Conservation (phyloP, 306 rosid species). For the Casuarina cunninghamiana region DNA sequence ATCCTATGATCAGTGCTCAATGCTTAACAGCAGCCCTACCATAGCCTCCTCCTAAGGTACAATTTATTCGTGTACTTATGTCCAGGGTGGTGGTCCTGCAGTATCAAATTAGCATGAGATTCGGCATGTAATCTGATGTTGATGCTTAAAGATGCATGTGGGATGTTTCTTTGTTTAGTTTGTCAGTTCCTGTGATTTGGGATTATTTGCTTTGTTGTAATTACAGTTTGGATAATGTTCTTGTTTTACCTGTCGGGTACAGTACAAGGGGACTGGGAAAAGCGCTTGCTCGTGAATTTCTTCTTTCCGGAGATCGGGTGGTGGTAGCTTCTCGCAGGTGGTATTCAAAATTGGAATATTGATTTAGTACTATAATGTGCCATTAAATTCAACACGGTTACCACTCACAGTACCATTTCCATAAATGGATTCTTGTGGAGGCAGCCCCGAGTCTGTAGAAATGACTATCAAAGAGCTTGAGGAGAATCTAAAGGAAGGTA, state of each 20-base stretch:
- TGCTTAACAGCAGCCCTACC: not conserved
- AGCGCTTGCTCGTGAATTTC: slow-evolving; percentile 95
- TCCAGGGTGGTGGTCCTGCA: too few relatives aligned
- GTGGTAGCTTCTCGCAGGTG: slow-evolving; percentile 94
- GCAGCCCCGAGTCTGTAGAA: slow-evolving; percentile 76
- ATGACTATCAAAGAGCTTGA: slow-evolving; percentile 79
- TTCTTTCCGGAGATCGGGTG: slow-evolving; percentile 86
- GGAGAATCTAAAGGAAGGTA: slow-evolving; percentile 76
- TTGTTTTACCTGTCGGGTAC: slow-evolving; percentile 36
- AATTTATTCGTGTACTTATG: not conserved
- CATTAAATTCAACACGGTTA: not conserved
- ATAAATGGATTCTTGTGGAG: slow-evolving; percentile 37
- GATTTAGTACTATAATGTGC: slow-evolving; percentile 11
- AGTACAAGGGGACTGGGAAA: slow-evolving; percentile 97
- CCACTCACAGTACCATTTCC: slow-evolving; percentile 31
- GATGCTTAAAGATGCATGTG: not conserved
- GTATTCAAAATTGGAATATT: slow-evolving; percentile 27
- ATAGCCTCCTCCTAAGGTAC: not conserved
- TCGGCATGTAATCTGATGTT: not conserved
- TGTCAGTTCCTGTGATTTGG: not conserved
- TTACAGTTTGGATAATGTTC: not conserved
- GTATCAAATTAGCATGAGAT: not conserved
- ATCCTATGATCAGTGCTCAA: not conserved
- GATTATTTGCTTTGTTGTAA: not conserved
- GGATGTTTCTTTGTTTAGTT: not conserved